Conservation (phyloP, 108 stramenopile genomes). For the Cyclotella kingstonii region DNA sequence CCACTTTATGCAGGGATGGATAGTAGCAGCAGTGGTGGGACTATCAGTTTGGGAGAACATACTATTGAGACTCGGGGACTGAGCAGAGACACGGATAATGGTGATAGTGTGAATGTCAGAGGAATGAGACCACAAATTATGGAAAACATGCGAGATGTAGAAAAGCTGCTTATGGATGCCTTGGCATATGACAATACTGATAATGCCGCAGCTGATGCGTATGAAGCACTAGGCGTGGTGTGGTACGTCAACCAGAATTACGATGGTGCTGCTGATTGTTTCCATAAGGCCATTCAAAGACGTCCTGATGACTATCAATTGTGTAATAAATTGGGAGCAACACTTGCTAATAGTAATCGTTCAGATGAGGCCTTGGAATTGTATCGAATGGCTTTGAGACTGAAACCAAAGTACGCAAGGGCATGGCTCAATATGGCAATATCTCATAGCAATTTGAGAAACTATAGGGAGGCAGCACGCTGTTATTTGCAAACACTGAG, state of each 20-base stretch:
- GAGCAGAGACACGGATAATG: slow-evolving; percentile 17
- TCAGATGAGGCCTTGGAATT: slow-evolving; percentile 83
- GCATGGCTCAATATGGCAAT: slow-evolving; percentile 98
- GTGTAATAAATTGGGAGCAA: slow-evolving; percentile 94
- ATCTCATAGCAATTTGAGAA: slow-evolving; percentile 83
- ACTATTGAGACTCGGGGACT: background rate
- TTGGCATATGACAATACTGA: slow-evolving; percentile 57
- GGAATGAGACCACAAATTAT: slow-evolving; percentile 15
- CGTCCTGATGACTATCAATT: slow-evolving; percentile 83
- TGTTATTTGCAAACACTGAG: slow-evolving; percentile 92
- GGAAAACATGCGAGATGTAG: slow-evolving; percentile 73
- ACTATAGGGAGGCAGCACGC: slow-evolving; percentile 85
- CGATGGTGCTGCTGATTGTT: slow-evolving; percentile 74
- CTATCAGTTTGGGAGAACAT: background rate
- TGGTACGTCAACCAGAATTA: slow-evolving; percentile 92
- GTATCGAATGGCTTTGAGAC: slow-evolving; percentile 73
- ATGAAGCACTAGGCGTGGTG: slow-evolving; percentile 90
- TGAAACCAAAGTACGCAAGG: slow-evolving; percentile 92
- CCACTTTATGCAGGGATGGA: slow-evolving; percentile 89
- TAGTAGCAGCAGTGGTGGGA: background rate
- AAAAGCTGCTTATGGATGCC: slow-evolving; percentile 75
- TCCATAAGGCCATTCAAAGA: slow-evolving; percentile 67
- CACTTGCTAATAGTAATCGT: slow-evolving; percentile 90
- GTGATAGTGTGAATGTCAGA: slow-evolving; percentile 4
- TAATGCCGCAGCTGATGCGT: slow-evolving; percentile 72